Conservation (phyloP, 768 basidiomycete genomes). For the Lentinus tigrinus region DNA sequence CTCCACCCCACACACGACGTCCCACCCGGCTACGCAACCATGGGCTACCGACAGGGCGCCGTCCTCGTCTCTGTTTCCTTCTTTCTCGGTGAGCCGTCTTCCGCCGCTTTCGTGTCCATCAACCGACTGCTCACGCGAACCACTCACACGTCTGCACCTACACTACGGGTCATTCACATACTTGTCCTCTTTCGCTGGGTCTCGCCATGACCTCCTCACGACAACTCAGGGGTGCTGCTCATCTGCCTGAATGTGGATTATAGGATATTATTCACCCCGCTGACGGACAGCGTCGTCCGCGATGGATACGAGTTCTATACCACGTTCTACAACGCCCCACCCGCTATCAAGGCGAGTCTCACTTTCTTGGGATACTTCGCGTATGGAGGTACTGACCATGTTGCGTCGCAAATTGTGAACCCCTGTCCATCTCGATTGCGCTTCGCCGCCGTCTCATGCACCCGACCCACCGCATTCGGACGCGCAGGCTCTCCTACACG, state of each 20-base stretch:
- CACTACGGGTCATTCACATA: background rate
- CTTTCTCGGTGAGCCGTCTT: constrained; percentile 71
- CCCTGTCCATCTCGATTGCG: background rate
- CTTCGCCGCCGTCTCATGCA: background rate
- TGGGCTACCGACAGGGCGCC: constrained; percentile 91
- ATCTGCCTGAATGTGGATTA: constrained; percentile 89
- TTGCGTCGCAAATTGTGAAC: background rate
- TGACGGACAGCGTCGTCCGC: constrained; percentile 61
- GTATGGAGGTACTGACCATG: background rate
- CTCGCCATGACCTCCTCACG: background rate
- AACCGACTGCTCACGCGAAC: too few species aligned
- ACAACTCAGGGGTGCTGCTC: constrained; percentile 64
- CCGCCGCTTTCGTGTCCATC: constrained; percentile 22
- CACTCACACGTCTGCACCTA: too few species aligned
- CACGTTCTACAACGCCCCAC: constrained; percentile 91
- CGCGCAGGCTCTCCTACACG: constrained; percentile 79
- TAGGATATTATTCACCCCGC: constrained; percentile 68
- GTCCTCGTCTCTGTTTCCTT: constrained; percentile 86
- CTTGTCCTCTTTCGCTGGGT: constrained; percentile 1
- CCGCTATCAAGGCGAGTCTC: constrained; percentile 78
- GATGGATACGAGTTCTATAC: constrained; percentile 90
- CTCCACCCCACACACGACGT: background rate
- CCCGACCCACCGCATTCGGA: background rate
- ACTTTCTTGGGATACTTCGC: too few species aligned
- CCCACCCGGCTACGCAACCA: constrained; percentile 29